These are phyloP conservation scores for Parasitella parasitica DNA, from an alignment of 371 early-diverging fungal species.

Conservation along the genomic window DNA sequence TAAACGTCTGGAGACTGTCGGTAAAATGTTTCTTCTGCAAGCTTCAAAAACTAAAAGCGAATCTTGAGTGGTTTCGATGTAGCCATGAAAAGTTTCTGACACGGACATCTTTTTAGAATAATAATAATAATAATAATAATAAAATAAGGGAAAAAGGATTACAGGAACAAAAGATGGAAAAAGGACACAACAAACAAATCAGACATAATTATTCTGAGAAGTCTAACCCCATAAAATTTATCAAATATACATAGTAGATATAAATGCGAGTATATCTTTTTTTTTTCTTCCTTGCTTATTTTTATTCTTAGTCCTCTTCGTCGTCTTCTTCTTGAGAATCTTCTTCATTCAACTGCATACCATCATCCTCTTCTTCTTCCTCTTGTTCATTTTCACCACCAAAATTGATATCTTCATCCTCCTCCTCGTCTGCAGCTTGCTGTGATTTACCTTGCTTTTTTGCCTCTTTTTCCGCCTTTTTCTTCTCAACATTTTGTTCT, in stretches of 20 bases:
- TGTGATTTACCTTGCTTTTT: conserved; percentile 50
- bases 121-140: no score
- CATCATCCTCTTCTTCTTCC: conserved; percentile 31
- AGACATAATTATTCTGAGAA: neutral
- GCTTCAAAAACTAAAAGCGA: conserved; percentile 72
- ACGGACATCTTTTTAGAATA: conserved; percentile 10
- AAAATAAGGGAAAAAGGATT: neutral
- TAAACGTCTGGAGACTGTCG: conserved; percentile 61
- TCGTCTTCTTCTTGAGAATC: conserved; percentile 41
- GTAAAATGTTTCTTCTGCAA: conserved; percentile 57
- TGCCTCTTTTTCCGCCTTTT: conserved; percentile 63
- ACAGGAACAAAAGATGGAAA: neutral
- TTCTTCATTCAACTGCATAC: conserved; percentile 36
- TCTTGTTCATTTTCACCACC: conserved; percentile 14
- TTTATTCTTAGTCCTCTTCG: neutral
- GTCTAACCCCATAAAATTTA: neutral
- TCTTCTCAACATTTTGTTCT: conserved; percentile 79
- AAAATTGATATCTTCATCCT: conserved; percentile 3
- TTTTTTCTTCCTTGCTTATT: neutral
- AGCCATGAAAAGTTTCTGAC: conserved; percentile 53
- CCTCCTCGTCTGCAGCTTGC: conserved; percentile 44
- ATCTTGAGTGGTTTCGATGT: conserved; percentile 62
- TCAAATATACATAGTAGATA: neutral
- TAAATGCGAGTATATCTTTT: neutral
- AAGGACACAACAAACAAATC: neutral